Evolutionary conservation across 495 filamentous ascomycete genomes (phyloP), one percentile per base, ranked within the genome.

Genomic region (Aeminium ludgeri): DNA sequence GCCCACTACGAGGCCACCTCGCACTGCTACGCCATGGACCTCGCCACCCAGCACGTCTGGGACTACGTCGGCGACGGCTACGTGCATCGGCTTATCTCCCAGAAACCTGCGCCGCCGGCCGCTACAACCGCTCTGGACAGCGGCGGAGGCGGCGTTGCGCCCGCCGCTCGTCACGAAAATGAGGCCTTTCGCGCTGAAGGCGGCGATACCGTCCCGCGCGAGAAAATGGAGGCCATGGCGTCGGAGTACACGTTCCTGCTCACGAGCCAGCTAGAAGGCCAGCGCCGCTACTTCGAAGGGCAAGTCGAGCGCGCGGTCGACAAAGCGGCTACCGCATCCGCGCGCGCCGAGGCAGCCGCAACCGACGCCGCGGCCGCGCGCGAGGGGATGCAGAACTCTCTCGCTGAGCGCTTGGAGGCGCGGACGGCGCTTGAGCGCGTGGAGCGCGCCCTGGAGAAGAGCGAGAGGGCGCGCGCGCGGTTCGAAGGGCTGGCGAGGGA

Each of bases 61-160:
- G 91, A 97, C 64, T 97, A 97, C 53, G 80, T 80, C 0, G 81
- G 80, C 27, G 91, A 97, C 51, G 78, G 76, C 46, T 97, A 93
- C 66, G 89, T 96, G 15, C 89, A 97, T 61, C 79, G 89, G 8
- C 74, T 97, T 27, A 87, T 96, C 40, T 78, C 89, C 49, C 82
- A 80, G 50, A 91, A 93, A 61, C 76, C 80, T 3, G 23, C 23
- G 3, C 23, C 23, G 23, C 4, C 23, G 23, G 23, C 23, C 23
- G 8, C 23, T 25, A 3, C 23, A n/a, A n/a, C n/a, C n/a, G n/a
- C n/a, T n/a, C n/a, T n/a, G n/a, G 38, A 48, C 44, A 7, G 8
- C 4, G 25, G 25, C 3, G 4, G 5, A 3, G 10, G 8, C 34
- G 34, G 6, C 6, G 60, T 59, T 0, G 63, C 62, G 30, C 62